Conservation (phyloP, 306 rosid species). For the Vigna radiata region DNA sequence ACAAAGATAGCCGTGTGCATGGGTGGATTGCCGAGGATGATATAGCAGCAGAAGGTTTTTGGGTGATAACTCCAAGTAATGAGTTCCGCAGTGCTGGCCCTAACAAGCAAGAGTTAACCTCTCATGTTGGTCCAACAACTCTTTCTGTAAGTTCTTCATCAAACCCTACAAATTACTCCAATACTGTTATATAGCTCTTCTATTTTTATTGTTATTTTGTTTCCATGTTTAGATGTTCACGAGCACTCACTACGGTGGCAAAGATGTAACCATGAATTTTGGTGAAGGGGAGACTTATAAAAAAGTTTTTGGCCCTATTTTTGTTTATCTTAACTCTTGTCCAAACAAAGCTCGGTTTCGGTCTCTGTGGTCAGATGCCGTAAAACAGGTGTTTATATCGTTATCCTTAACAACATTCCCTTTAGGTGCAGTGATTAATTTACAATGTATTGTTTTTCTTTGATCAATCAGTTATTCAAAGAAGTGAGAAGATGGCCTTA, state of each 20-base stretch:
- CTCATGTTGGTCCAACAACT: conserved; percentile 75
- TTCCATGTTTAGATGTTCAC: conserved; percentile 66
- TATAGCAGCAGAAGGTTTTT: conserved; percentile 60
- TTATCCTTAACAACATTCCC: not conserved
- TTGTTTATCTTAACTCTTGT: conserved; percentile 66
- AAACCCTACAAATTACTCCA: no score
- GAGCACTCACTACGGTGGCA: conserved; percentile 80
- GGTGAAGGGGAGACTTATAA: conserved; percentile 69
- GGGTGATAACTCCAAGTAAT: conserved; percentile 83
- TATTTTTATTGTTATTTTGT: not conserved
- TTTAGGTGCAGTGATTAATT: not conserved
- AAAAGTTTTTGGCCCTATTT: conserved; percentile 82
- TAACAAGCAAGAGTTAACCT: conserved; percentile 84
- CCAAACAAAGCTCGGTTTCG: not conserved
- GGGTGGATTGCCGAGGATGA: conserved; percentile 69
- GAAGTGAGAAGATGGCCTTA: conserved; percentile 81
- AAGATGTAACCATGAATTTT: conserved; percentile 43
- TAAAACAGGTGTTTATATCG: conserved; percentile 52
- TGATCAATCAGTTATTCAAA: conserved; percentile 48
- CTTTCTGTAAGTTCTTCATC: conserved; percentile 63
- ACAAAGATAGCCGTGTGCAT: conserved; percentile 62
- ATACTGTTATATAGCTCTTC: no score
- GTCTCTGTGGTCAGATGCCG: conserved; percentile 74
- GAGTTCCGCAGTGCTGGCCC: conserved; percentile 87
- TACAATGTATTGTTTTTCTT: conserved; percentile 4